Evolutionary conservation across 1,284 basidiomycete species (phyloP).

Genomic region (Xerocomus minutiporus): DNA sequence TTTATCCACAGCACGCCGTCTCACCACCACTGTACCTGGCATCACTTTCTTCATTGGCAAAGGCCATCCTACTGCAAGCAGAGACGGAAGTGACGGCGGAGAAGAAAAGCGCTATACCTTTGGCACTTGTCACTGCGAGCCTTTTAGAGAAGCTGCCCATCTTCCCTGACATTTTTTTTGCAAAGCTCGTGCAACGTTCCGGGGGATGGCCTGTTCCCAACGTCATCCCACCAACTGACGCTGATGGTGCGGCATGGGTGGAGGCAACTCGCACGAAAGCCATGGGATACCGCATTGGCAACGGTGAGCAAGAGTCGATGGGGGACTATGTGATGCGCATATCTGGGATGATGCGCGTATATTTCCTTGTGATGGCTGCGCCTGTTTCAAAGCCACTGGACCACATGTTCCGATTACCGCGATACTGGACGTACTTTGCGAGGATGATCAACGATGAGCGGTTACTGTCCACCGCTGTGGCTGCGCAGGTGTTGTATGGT

Average conservation of each 20-base stretch:
- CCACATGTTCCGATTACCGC: slow-evolving; percentile 53
- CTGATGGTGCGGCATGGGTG: slow-evolving; percentile 46
- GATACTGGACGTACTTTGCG: slow-evolving; percentile 67
- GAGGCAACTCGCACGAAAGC: slow-evolving; percentile 60
- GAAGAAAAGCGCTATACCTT: slow-evolving; percentile 77
- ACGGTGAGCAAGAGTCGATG: slow-evolving; percentile 41
- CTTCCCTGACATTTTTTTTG: slow-evolving; percentile 77
- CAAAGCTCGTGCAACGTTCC: slow-evolving; percentile 76
- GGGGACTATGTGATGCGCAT: slow-evolving; percentile 75
- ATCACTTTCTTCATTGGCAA: slow-evolving; percentile 82
- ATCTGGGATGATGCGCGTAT: slow-evolving; percentile 81
- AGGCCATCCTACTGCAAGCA: slow-evolving; percentile 87
- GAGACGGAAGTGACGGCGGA: slow-evolving; percentile 93
- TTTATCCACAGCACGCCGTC: slow-evolving; percentile 38
- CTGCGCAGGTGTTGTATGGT: slow-evolving; percentile 65
- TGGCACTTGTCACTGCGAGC: slow-evolving; percentile 68
- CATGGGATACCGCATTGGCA: slow-evolving; percentile 56
- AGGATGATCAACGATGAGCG: slow-evolving; percentile 50
- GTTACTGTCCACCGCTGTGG: slow-evolving; percentile 53
- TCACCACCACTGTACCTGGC: slow-evolving; percentile 62
- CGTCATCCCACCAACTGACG: slow-evolving; percentile 46
- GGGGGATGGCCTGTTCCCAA: slow-evolving; percentile 69
- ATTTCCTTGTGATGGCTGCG: slow-evolving; percentile 72
- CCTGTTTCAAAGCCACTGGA: slow-evolving; percentile 42
- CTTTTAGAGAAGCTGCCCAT: slow-evolving; percentile 31